A percentile compares a stretch with the other conserved stretches of the same genome.
phyloP scores from a whole-genome alignment of 2,329 filamentous ascomycete species.

The Chaetothyriales sp. region DNA sequence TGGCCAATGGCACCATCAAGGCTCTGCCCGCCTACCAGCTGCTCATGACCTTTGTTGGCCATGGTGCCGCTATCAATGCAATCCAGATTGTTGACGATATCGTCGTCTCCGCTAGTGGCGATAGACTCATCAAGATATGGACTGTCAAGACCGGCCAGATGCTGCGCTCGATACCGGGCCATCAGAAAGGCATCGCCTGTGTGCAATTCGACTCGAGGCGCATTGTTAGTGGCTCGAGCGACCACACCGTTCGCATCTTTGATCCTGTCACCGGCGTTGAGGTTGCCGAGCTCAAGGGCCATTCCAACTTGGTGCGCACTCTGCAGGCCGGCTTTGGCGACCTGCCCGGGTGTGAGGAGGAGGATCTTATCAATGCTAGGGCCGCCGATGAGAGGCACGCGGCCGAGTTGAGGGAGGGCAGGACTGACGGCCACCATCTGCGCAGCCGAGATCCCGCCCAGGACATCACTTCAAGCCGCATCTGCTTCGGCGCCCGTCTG shows the following conservation, averaged over 20 bases:
- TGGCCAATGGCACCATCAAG: slow-evolving; percentile 28
- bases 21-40: slow-evolving; percentile 52
- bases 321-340: slow-evolving; percentile 93
- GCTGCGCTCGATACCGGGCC: slow-evolving; percentile 64
- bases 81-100: slow-evolving; percentile 77
- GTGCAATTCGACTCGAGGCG: slow-evolving; percentile 89
- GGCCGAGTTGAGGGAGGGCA: slow-evolving; percentile 36
- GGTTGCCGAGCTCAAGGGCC: slow-evolving; percentile 71
- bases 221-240: slow-evolving; percentile 90
- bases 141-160: slow-evolving; percentile 68
- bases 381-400: slow-evolving; percentile 61
- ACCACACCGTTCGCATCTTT: slow-evolving; percentile 91
- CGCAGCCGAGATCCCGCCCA: slow-evolving; percentile 54
- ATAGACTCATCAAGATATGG: slow-evolving; percentile 90
- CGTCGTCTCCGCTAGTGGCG: slow-evolving; percentile 87
- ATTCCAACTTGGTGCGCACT: slow-evolving; percentile 74
- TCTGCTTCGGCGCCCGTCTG: slow-evolving; percentile 65
- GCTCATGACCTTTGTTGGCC: slow-evolving; percentile 66
- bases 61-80: slow-evolving; percentile 85
- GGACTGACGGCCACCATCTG: slow-evolving; percentile 19
- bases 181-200: slow-evolving; percentile 90
- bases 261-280: slow-evolving; percentile 74
- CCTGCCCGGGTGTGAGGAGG: slow-evolving; percentile 60
- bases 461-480: slow-evolving; percentile 34
- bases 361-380: slow-evolving; percentile 57